These are phyloP conservation scores for Eucalyptus polyanthemos DNA, from an alignment of 345 rosid genomes.

Conservation along the genomic window DNA sequence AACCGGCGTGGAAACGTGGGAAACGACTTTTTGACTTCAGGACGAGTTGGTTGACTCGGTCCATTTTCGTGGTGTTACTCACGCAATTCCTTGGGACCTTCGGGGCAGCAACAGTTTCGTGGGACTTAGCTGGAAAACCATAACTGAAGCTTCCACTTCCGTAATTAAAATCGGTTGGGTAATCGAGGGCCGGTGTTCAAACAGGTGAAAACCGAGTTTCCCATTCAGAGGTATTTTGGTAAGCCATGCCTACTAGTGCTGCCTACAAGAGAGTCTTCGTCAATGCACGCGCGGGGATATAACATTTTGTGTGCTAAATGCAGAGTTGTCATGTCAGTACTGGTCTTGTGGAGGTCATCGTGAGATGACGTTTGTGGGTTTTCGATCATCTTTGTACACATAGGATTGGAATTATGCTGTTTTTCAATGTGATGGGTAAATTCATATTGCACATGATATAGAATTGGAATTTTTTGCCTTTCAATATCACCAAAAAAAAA, in stretches of 20 bases:
- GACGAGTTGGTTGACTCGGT: background rate
- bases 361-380: background rate
- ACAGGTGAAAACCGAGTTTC: background rate
- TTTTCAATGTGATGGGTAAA: background rate
- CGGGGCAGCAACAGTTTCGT: background rate
- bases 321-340: background rate
- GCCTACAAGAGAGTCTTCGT: accelerated
- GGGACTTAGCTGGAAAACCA: background rate
- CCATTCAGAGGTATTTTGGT: background rate
- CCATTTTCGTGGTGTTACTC: background rate
- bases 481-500: no score
- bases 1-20: background rate
- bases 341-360: background rate
- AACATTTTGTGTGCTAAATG: background rate
- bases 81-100: background rate
- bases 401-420: background rate
- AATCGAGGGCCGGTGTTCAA: background rate
- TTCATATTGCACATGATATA: no score
- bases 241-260: background rate
- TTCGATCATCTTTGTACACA: background rate
- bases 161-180: background rate
- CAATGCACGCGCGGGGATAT: background rate
- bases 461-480: no score
- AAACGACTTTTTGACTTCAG: background rate
- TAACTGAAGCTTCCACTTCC: background rate